Base-by-base conservation (phyloP, 2,329 filamentous ascomycete genomes). In the Claviceps sorghi region DNA sequence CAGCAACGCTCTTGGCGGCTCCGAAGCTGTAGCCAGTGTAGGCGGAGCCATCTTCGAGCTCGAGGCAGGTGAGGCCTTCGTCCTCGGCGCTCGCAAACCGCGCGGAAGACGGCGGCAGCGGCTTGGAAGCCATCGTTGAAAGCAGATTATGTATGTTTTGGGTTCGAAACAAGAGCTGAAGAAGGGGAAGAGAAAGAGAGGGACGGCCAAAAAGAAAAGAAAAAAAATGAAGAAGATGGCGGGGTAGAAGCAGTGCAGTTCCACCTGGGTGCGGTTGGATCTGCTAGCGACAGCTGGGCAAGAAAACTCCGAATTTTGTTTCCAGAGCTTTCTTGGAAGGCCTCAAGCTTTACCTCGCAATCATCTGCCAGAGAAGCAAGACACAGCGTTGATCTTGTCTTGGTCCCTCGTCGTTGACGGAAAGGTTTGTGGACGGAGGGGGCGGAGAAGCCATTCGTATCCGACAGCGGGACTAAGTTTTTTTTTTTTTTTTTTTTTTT, bases 21-120 rank as follows among this genome's bases (percentile, higher is more conserved):
- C 93, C 93, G 67, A 98, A 98, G 78, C 89, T 95, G 75, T 88
- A 89, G 61, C 93, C 93, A 67, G 94, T 87, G 76, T 89, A 95
- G 65, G 88, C 80, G 54, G 84, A 82, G 70, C 90, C 89, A 75
- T 97, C 90, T 69, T 93, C 79, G 60, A 98, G 83, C 76, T 98
- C 91, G 60, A 98, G 84, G 67, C 85, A 86, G 72, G 94, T 78
- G 64, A 86, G 75, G 53, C 78, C 76, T 62, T 83, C 79, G 58
- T 78, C 72, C 44, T 71, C 65, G 55, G 67, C 64, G 58, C 69
- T 73, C 58, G 74, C 68, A 57, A 80, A 72, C 61, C 77, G 78
- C 60, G 81, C 77, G 58, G 81, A 77, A 57, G 83, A 81, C 48
- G 83, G 82, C 48, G 74, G 69, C 54, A 62, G 64, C 58, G 73